These are phyloP conservation scores for Ichthyophonus hoferi DNA, from an alignment of 208 protist genomes.

Conservation along the genomic window DNA sequence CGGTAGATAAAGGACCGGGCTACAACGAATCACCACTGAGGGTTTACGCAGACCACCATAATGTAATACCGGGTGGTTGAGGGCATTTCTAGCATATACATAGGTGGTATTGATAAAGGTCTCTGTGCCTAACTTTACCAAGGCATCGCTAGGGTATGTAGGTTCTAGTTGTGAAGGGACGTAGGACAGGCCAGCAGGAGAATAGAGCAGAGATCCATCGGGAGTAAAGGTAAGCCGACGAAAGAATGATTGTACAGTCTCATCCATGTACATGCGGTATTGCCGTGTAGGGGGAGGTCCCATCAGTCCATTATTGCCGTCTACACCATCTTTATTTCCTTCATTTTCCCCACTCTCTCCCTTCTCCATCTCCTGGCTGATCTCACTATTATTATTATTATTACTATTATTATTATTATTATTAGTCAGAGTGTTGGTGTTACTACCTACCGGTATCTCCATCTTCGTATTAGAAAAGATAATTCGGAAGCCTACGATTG, in stretches of 20 bases:
- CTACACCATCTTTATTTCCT: not conserved
- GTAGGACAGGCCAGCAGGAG: not conserved
- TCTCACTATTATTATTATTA: not conserved
- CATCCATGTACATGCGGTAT: slow-evolving; percentile 26
- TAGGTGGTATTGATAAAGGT: slow-evolving; percentile 10
- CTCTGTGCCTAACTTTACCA: not conserved
- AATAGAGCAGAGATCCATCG: slow-evolving; percentile 26
- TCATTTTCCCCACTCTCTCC: not conserved
- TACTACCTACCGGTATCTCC: not conserved
- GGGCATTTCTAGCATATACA: not conserved
- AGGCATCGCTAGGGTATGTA: not conserved
- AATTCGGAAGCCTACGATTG: not conserved
- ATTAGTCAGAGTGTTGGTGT: not conserved
- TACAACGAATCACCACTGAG: slow-evolving; percentile 29
- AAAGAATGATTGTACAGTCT: slow-evolving; percentile 39
- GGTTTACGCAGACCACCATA: not conserved
- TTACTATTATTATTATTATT: too few species aligned
- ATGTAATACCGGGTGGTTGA: not conserved
- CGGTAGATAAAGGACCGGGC: slow-evolving; percentile 25
- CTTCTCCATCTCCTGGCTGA: not conserved
- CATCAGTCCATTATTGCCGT: not conserved
- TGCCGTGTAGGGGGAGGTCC: not conserved
- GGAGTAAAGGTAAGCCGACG: slow-evolving; percentile 35
- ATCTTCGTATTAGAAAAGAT: not conserved
- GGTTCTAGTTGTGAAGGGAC: not conserved